Percentiles rank a stretch among this genome's conserved stretches.
These are phyloP conservation scores for Typha latifolia DNA, from an alignment of 176 grass and related monocot species.

Conservation along the genomic window DNA sequence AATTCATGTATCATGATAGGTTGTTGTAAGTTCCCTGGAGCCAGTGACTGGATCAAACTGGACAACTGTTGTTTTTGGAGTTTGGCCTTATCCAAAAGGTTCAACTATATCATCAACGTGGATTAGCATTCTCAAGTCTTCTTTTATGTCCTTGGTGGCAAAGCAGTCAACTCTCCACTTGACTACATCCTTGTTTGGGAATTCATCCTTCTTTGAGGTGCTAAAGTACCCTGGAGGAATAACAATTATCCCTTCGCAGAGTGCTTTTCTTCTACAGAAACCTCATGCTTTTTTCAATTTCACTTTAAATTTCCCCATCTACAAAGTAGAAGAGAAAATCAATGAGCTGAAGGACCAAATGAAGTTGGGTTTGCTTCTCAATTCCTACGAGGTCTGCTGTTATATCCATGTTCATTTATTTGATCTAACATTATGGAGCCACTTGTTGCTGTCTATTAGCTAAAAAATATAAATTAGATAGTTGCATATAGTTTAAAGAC, in stretches of 20 bases:
- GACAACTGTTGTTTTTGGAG: constrained; percentile 66
- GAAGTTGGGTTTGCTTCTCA: constrained; percentile 59
- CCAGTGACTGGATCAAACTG: constrained; percentile 45
- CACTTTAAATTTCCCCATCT: constrained; percentile 69
- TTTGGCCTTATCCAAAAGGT: constrained; percentile 70
- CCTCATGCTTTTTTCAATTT: constrained; percentile 77
- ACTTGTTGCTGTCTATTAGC: neutral
- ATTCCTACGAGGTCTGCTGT: constrained; percentile 62
- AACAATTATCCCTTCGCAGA: constrained; percentile 80
- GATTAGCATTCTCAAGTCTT: constrained; percentile 72
- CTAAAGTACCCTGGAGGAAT: constrained; percentile 81
- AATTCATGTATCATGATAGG: constrained; percentile 30
- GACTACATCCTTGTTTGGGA: constrained; percentile 58
- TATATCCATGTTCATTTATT: constrained; percentile 4
- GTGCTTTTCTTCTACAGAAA: constrained; percentile 69
- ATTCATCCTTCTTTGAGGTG: constrained; percentile 58
- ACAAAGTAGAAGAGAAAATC: constrained; percentile 50
- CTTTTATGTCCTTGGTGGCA: constrained; percentile 64
- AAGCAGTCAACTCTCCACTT: constrained; percentile 63
- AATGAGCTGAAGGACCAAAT: constrained; percentile 77
- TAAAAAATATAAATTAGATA: neutral
- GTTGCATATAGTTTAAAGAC: too few species aligned
- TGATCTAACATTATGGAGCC: neutral
- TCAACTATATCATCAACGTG: constrained; percentile 49
- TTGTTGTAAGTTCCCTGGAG: constrained; percentile 56